Base-by-base conservation (phyloP, 2,329 filamentous ascomycete genomes). In the Arthrobotrys pseudoclavata region DNA sequence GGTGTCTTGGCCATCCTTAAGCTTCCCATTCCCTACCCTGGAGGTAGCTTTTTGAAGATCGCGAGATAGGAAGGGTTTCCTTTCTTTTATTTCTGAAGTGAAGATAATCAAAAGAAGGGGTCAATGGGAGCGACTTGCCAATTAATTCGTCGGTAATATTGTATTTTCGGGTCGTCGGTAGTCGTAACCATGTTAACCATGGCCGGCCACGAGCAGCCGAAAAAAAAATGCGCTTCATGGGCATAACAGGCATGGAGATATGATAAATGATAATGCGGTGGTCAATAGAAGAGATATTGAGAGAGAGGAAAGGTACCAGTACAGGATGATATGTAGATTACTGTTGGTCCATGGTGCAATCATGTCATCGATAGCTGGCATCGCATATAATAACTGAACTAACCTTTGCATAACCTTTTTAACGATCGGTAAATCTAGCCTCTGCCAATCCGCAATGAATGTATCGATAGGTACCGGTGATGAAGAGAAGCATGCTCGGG, bases 361-460 rank as follows among this genome's bases (percentile, higher is more conserved):
- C 42, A 37, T 66, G 45, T 52, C 61, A 40, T 66, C 18, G 61
- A 52, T 50, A 48, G 29, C 57, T 63, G 60, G 45, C 42, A 48
- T 63, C 60, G 60, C 60, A 63, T 48, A 63, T 63, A 47, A 37
- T 31, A 20, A 18, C 24, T 24, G 13, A 22, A 24, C 26, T 50
- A 24, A 50, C 22, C 47, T 24, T 22, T 64, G 18, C 61, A 64
- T 29, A 7, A 20, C 10, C 15, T 50, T 50, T 50, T 50, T 9
- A 22, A 40, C 61, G 74, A 77, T 77, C 74, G 74, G 74, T 77
- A 77, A 77, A 57, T 47, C 29, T 71, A 68, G 62, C 67, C 66
- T 50, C 22, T 71, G 18, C 63, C n/a, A 31, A 7, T 7, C 7
- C 29, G 7, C 7, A 12, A 40, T 40, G 31, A 9, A 48, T 1